Base-by-base conservation (phyloP, 2,329 filamentous ascomycete genomes). In the Apiospora phragmitis region DNA sequence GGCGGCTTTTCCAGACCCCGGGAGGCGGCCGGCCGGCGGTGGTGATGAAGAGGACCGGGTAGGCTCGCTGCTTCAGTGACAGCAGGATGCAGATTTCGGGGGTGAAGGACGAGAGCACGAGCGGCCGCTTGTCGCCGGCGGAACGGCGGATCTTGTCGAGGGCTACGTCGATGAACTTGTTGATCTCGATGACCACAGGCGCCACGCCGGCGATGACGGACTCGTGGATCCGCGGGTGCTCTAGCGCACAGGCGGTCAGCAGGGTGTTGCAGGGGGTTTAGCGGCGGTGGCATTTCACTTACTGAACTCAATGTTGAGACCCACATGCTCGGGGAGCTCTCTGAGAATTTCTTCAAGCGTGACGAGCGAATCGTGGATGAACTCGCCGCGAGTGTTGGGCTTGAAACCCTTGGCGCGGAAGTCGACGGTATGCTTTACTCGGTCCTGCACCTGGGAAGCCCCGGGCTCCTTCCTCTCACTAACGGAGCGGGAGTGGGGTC, bases 271-370 rank as follows among this genome's bases (percentile, higher is more conserved):
- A 4, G 24, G 41, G 14, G 3, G 5, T 21, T 45, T 18, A 18
- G 18, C 43, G 18, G 14, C 26, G 35, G 6, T 4, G 24, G n/a
- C n/a, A n/a, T n/a, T n/a, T n/a, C n/a, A 76, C 79, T 42, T 74
- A 83, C 80, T 84, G 59, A 84, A 76, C 73, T 84, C 82, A 29
- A 83, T 78, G 65, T 83, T 79, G 69, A 83, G 80, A 1, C 78
- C 79, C 21, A 83, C 75, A 12, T 75, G 72, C 8, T 78, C 71
- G 0, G 81, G 81, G 2, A 84, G 71, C 62, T 78, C 73, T 8
- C 71, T 55, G 16, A 84, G 76, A 8, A 83, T 70, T 49, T 84
- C 81, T 68, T 81, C 77, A 18, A 84, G 69, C 5, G 81, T 83
- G 1, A 79, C 72, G 42, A 83, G 78, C 4, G 80, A 75, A 21